These are phyloP conservation scores for Fusarium nurragi DNA, from an alignment of 2,329 filamentous ascomycete genomes.

Conservation along the genomic window DNA sequence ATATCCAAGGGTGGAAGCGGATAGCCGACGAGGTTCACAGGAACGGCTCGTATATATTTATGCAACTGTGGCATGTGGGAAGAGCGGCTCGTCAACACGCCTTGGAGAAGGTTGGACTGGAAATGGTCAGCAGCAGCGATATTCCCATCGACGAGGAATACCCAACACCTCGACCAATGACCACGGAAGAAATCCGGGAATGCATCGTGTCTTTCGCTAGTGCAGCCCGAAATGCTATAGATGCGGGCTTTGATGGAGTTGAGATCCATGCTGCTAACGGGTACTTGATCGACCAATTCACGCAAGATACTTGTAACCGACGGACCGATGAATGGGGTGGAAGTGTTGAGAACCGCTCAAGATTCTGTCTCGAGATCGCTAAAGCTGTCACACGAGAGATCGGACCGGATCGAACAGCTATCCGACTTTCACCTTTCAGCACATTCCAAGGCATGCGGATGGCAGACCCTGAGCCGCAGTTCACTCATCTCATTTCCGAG, in stretches of 20 bases:
- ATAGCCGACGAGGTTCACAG: constrained; percentile 10
- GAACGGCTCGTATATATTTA: constrained; percentile 11
- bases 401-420: constrained; percentile 61
- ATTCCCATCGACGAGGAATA: background rate
- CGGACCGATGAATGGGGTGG: constrained; percentile 66
- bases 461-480: constrained; percentile 67
- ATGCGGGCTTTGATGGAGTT: constrained; percentile 10
- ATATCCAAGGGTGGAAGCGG: constrained; percentile 7
- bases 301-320: constrained; percentile 50
- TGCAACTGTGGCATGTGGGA: constrained; percentile 25
- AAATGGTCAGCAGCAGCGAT: constrained; percentile 23
- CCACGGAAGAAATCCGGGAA: background rate
- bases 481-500: constrained; percentile 63
- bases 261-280: constrained; percentile 26
- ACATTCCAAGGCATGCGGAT: constrained; percentile 71
- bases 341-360: constrained; percentile 58
- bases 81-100: constrained; percentile 11
- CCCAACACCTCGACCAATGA: constrained; percentile 1
- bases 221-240: constrained; percentile 2
- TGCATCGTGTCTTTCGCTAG: constrained; percentile 9
- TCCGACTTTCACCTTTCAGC: constrained; percentile 68
- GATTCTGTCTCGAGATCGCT: constrained; percentile 58
- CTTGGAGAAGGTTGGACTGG: background rate
- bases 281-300: constrained; percentile 21
- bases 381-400: constrained; percentile 52